Evolutionary conservation across 768 basidiomycete species (phyloP), one percentile per base, ranked within the genome.

Genomic region (Coprinellus micaceus): DNA sequence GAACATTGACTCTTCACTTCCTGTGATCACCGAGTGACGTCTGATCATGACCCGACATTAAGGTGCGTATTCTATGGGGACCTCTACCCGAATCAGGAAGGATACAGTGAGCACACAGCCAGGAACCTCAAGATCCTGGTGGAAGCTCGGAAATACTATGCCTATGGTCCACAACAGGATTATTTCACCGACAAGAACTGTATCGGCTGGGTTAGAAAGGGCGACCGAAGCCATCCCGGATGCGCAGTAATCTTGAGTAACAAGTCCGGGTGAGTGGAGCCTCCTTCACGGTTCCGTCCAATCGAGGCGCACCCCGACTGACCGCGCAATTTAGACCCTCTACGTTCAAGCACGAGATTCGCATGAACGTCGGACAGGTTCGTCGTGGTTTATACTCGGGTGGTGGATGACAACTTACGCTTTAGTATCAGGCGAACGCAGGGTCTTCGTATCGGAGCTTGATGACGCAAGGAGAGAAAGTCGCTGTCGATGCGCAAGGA

Each of bases 11-110:
- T 29, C 52, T 46, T 48, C 19, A 39, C 49, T 10, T 21, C 40
- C 17, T 22, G 56, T 54, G 46, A 52, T 21, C 5, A 52, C 30
- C 24, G 40, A 43, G 28, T 21, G 39, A 33, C 25, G 47, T 28
- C 41, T 21, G n/a, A 29, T 17, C 37, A 43, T 33, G 28, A 12
- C 29, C 48, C 56, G 17, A 1, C 29, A 17, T 56, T 28, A 52
- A 93, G 91, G 39, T 94, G 91, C 61, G 83, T 91, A n/a, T 94
- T 92, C 68, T 92, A 91, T 59, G 91, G 89, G 5, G 91, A 93
- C 67, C 64, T 92, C 15, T 91, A 89, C 63, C 86, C 84, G 0
- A 88, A 89, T 62, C 61, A 70, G 40, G 86, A 88, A 67, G 84
- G 85, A 58, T 89, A 83, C 64, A 77, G 85, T 59, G 77, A 77